Evolutionary conservation across 441 rosid species (phyloP), one percentile per base, ranked within the genome.

Genomic region (Capsella rubella): DNA sequence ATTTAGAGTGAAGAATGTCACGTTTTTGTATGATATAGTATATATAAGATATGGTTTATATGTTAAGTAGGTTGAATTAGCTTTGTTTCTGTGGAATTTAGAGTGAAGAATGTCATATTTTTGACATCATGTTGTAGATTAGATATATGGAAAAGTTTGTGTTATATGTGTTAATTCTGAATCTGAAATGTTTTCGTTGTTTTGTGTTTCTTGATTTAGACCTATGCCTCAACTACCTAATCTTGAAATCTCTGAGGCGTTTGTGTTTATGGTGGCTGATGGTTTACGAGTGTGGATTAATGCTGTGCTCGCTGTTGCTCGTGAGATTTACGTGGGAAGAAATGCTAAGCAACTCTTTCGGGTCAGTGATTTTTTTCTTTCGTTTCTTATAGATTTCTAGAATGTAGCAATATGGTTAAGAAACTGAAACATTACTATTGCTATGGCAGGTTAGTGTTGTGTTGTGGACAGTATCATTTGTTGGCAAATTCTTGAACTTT

Each of bases 181-280:
- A 35, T 69, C 25, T 54, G 29, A 16, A 25, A 0, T 8, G 49
- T 45, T 2, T 2, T 32, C 35, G 6, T 16, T 35, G 2, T 2
- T 58, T 25, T 32, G 64, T 47, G 34, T 53, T 40, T 37, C 77
- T 72, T n/a, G 65, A 57, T 0, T 21, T 65, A 92, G 99, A 77
- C 99, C 99, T 40, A 75, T 88, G 82, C 99, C 99, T 29, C 96
- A 97, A 3, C 76, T 95, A 66, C 99, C 97, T 40, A 86, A 92
- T 80, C 57, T 92, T 79, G 93, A 90, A 84, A 83, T 95, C 79
- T 81, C 95, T 2, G 97, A 89, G 77, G 81, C 80, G 67, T 79
- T 86, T 73, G 79, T 82, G 56, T 81, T 76, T 42, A 78, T 64
- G 80, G 83, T 74, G 66, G 85, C 90, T 56, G 78, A 79, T 49